Conservation (phyloP, 352 stramenopile genomes). For the Thraustochytrium striatum region DNA sequence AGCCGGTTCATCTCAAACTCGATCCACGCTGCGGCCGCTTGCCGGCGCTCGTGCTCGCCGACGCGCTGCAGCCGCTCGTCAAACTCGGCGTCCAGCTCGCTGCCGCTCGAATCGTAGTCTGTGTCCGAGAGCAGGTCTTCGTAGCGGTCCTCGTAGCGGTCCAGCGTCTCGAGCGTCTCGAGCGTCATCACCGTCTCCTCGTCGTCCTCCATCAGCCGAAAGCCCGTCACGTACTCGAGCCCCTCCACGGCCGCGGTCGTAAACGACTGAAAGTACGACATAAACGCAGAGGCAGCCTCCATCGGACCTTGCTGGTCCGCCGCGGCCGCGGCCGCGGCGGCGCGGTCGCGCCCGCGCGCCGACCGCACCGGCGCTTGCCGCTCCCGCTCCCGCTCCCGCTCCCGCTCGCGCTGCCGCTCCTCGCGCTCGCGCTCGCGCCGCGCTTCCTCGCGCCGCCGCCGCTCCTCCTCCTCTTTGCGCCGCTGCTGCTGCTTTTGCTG, state of each 20-base stretch:
- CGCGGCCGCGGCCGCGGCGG: background rate
- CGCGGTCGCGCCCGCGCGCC: background rate
- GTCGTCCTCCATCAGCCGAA: background rate
- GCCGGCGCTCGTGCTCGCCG: conserved; percentile 3
- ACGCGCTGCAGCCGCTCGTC: conserved; percentile 33
- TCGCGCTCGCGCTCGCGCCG: too few relatives aligned
- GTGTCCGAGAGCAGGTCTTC: background rate
- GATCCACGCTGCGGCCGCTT: conserved; percentile 36
- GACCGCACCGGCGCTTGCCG: too few relatives aligned
- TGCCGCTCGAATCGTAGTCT: background rate
- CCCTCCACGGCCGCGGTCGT: conserved; percentile 36
- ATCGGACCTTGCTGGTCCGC: background rate
- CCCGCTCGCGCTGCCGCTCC: too few relatives aligned
- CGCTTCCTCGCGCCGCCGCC: too few relatives aligned
- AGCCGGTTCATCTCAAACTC: conserved; percentile 46
- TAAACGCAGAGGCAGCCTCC: conserved; percentile 3
- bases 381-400: too few relatives aligned
- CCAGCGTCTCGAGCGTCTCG: background rate
- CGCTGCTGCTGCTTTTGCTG: too few relatives aligned
- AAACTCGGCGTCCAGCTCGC: conserved; percentile 6
- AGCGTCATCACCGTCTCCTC: background rate
- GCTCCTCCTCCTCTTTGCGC: too few relatives aligned
- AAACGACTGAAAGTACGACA: background rate
- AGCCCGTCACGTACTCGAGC: conserved; percentile 32
- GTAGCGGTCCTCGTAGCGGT: background rate